phyloP scores from a whole-genome alignment of 768 basidiomycete species.

The Peribolospora baueri region DNA sequence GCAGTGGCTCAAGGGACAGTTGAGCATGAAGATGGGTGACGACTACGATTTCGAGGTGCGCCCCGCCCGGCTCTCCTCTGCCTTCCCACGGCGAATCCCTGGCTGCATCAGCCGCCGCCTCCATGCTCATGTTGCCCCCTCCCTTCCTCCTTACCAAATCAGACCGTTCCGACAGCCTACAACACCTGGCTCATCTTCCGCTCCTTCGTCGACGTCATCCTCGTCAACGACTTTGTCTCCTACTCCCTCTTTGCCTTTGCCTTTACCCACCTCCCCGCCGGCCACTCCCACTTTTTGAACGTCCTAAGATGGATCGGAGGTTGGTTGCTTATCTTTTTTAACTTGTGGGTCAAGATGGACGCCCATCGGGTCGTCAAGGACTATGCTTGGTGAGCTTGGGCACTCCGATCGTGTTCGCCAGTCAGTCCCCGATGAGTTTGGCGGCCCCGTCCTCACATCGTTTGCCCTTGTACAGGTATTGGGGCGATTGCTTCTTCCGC shows the following conservation, averaged over 20 bases:
- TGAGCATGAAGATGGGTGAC: constrained; percentile 77
- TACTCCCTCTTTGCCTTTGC: constrained; percentile 89
- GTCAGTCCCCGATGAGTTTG: too few relatives aligned
- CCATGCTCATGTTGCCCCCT: not conserved
- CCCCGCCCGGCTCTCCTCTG: constrained; percentile 6
- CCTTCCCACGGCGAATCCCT: not conserved
- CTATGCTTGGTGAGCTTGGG: constrained; percentile 87
- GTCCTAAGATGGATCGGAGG: constrained; percentile 77
- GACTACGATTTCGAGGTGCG: constrained; percentile 78
- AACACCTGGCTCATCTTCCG: constrained; percentile 92
- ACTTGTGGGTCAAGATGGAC: constrained; percentile 95
- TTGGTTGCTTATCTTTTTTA: constrained; percentile 63
- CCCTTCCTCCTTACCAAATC: not conserved
- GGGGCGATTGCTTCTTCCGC: constrained; percentile 17
- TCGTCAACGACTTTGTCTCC: constrained; percentile 84
- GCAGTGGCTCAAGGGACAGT: constrained; percentile 62
- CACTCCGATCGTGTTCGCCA: constrained; percentile 50
- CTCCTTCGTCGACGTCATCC: constrained; percentile 81
- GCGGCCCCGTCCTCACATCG: too few relatives aligned
- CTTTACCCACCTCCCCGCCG: constrained; percentile 43
- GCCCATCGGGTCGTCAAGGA: constrained; percentile 95
- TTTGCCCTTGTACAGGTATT: constrained; percentile 5
- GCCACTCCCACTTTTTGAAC: constrained; percentile 47
- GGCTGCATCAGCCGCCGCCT: not conserved
- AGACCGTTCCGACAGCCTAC: constrained; percentile 79